phyloP scores from a whole-genome alignment of 169 alveolate genomes.

The Cryptosporidium muris region DNA sequence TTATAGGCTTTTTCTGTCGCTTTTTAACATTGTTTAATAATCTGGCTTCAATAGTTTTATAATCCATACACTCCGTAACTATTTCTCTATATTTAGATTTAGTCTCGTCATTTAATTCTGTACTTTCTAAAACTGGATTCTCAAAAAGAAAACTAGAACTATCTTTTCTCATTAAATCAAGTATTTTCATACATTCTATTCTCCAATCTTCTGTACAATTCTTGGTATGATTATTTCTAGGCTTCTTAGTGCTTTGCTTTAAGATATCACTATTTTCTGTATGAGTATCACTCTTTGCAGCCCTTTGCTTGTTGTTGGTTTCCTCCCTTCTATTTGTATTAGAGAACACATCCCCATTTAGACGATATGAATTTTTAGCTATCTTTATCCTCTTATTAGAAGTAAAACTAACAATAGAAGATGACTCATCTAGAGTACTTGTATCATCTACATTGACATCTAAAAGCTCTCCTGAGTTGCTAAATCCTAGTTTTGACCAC shows the following conservation, averaged over 20 bases:
- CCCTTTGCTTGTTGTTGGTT: not conserved
- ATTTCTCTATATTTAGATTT: conserved; percentile 42
- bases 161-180: conserved; percentile 47
- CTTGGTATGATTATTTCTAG: not conserved
- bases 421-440: no score
- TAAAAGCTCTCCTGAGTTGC: not conserved
- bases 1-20: not conserved
- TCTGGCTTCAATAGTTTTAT: conserved; percentile 43
- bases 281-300: not conserved
- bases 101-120: conserved; percentile 43
- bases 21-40: not conserved
- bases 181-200: conserved; percentile 48
- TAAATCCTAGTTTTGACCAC: conserved; percentile 48
- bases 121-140: conserved; percentile 65
- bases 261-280: not conserved
- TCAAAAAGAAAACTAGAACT: conserved; percentile 48
- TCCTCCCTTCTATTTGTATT: not conserved
- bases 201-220: conserved; percentile 26
- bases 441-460: not conserved
- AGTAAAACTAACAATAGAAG: not conserved
- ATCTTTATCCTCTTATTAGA: not conserved
- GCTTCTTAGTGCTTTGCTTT: conserved; percentile 1
- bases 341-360: no score
- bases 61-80: conserved; percentile 23
- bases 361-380: no score